These are phyloP conservation scores for Plasmodium vivax DNA, from an alignment of 169 alveolate species.

Conservation along the genomic window DNA sequence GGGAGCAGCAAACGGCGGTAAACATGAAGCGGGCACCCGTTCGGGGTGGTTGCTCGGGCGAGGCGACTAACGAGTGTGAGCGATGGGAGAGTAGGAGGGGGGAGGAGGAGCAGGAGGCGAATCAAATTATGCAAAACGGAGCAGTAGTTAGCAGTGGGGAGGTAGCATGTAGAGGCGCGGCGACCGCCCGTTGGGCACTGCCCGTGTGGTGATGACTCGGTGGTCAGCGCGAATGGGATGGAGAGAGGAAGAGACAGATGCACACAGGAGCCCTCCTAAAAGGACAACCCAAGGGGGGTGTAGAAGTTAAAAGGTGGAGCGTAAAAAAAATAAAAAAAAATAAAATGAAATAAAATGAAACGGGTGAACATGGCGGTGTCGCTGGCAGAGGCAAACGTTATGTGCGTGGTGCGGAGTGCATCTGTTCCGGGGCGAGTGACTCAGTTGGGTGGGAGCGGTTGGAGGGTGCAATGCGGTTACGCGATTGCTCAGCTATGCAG, in stretches of 20 bases:
- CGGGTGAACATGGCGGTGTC: neutral
- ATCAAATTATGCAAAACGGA: neutral
- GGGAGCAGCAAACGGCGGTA: neutral
- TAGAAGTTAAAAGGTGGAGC: neutral
- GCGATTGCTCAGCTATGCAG: neutral
- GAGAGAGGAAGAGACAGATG: neutral
- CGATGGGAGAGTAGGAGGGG: neutral
- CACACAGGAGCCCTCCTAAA: neutral
- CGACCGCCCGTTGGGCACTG: neutral
- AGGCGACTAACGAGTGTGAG: neutral
- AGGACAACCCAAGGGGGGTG: neutral
- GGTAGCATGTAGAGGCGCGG: neutral
- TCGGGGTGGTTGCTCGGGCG: neutral
- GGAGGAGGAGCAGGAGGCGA: too few species aligned
- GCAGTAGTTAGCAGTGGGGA: neutral
- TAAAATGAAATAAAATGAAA: neutral
- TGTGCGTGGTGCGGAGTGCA: neutral
- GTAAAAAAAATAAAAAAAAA: too few species aligned
- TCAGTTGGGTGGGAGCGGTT: neutral
- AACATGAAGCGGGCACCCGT: neutral
- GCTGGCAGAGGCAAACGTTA: neutral
- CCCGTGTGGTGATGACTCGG: neutral
- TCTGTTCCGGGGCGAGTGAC: neutral
- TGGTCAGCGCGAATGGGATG: neutral
- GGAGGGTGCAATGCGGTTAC: neutral